Evolutionary conservation across 2,329 filamentous ascomycete genomes (phyloP).

Genomic region (Aspergillus oerlinghausenensis): DNA sequence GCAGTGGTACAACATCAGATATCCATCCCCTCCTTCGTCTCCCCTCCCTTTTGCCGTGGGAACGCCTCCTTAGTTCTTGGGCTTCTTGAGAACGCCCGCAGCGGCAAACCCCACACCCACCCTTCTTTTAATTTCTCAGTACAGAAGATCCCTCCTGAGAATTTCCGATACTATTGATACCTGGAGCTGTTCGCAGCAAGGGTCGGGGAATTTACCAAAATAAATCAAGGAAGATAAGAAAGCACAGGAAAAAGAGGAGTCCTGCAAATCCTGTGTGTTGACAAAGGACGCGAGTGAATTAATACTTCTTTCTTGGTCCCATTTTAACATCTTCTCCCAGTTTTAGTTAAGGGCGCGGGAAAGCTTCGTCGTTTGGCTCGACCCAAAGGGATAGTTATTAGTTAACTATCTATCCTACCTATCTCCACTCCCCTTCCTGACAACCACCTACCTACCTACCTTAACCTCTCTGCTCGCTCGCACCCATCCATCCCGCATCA

Average conservation of each 20-base stretch:
- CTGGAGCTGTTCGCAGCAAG: conserved; percentile 15
- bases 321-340: background rate
- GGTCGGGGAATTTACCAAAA: conserved; percentile 11
- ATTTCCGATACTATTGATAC: conserved; percentile 8
- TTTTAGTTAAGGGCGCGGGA: conserved; percentile 13
- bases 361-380: conserved; percentile 11
- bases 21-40: background rate
- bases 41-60: conserved; percentile 12
- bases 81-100: conserved; percentile 29
- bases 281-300: background rate
- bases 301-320: background rate
- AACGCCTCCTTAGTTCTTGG: conserved; percentile 4
- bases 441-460: background rate
- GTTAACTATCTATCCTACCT: conserved; percentile 6
- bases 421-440: conserved; percentile 18
- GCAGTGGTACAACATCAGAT: background rate
- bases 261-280: background rate
- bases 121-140: conserved; percentile 4
- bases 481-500: conserved; percentile 23
- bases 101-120: conserved; percentile 23
- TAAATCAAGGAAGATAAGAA: background rate
- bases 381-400: conserved; percentile 13
- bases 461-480: conserved; percentile 16
- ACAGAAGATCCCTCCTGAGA: conserved; percentile 6
- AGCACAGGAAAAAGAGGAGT: background rate